phyloP scores from a whole-genome alignment of 164 flowering plant species.

The Tinospora cordifolia region DNA sequence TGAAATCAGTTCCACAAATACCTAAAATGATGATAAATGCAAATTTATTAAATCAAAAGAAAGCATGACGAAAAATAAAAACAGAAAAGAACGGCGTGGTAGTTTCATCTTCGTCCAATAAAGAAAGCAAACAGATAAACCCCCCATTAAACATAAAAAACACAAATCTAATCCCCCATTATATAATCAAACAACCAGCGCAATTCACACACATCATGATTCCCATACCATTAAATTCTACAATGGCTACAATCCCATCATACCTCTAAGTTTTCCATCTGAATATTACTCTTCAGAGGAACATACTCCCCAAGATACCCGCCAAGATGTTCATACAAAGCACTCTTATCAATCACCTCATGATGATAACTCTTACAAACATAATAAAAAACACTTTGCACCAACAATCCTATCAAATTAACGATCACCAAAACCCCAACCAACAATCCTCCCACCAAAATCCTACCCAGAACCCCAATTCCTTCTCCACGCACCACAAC shows the following conservation, averaged over 20 bases:
- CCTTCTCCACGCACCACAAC: slow-evolving; percentile 64
- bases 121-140: too few relatives aligned
- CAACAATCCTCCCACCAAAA: slow-evolving; percentile 65
- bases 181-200: too few relatives aligned
- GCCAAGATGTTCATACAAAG: slow-evolving; percentile 85
- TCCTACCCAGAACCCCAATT: slow-evolving; percentile 42
- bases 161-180: too few relatives aligned
- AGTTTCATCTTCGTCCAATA: too few relatives aligned
- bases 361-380: slow-evolving; percentile 90
- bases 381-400: slow-evolving; percentile 94
- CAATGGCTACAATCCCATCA: slow-evolving; percentile 14
- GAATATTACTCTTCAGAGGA: slow-evolving; percentile 90
- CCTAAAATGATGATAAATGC: too few relatives aligned
- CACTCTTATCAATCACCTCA: slow-evolving; percentile 80
- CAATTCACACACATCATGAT: neutral
- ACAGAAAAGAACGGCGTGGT: too few relatives aligned
- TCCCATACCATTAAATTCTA: neutral
- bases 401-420: slow-evolving; percentile 77
- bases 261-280: slow-evolving; percentile 72
- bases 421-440: slow-evolving; percentile 81
- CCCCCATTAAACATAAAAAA: too few relatives aligned
- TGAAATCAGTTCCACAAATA: too few relatives aligned
- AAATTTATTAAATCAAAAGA: too few relatives aligned
- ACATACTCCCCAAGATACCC: slow-evolving; percentile 97
- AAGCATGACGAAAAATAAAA: too few relatives aligned